Evolutionary conservation across 2,329 filamentous ascomycete species (phyloP).

Genomic region (Fusarium pseudoanthophilum): DNA sequence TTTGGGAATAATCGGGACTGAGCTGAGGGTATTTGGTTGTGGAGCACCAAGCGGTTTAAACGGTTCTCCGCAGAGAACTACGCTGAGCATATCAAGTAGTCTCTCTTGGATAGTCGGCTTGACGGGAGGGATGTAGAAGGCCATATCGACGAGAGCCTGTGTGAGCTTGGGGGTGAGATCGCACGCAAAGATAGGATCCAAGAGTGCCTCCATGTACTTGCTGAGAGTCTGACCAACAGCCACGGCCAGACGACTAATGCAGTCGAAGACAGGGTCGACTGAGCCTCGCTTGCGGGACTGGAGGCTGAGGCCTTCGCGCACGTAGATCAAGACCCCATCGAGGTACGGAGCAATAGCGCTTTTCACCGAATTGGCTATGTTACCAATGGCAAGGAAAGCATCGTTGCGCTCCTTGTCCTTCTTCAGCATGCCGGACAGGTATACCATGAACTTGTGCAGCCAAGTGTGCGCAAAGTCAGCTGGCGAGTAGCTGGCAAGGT

Average conservation of each 20-base stretch:
- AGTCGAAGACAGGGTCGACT: constrained; percentile 90
- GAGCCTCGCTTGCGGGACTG: constrained; percentile 75
- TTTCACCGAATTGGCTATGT: constrained; percentile 95
- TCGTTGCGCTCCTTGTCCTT: constrained; percentile 94
- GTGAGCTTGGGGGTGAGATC: constrained; percentile 93
- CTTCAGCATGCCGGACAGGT: constrained; percentile 92
- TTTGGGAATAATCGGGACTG: constrained; percentile 84
- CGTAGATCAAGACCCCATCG: constrained; percentile 92
- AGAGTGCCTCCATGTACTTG: constrained; percentile 96
- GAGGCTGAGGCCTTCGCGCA: constrained; percentile 87
- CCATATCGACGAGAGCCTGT: constrained; percentile 97
- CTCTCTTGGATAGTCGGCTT: constrained; percentile 94
- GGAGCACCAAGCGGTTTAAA: constrained; percentile 94
- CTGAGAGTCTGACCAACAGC: constrained; percentile 96
- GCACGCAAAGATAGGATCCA: constrained; percentile 97
- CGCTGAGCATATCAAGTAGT: constrained; percentile 91
- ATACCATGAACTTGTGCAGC: constrained; percentile 96
- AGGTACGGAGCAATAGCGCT: constrained; percentile 95
- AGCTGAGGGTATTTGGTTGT: constrained; percentile 79
- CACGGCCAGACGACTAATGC: constrained; percentile 94
- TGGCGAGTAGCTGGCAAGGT: constrained; percentile 91
- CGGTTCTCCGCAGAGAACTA: constrained; percentile 89
- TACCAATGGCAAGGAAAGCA: constrained; percentile 94
- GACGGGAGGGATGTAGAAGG: constrained; percentile 96
- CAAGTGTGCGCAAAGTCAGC: constrained; percentile 88